These are phyloP conservation scores for Plantago major DNA, from an alignment of 257 asterid genomes.

Conservation along the genomic window DNA sequence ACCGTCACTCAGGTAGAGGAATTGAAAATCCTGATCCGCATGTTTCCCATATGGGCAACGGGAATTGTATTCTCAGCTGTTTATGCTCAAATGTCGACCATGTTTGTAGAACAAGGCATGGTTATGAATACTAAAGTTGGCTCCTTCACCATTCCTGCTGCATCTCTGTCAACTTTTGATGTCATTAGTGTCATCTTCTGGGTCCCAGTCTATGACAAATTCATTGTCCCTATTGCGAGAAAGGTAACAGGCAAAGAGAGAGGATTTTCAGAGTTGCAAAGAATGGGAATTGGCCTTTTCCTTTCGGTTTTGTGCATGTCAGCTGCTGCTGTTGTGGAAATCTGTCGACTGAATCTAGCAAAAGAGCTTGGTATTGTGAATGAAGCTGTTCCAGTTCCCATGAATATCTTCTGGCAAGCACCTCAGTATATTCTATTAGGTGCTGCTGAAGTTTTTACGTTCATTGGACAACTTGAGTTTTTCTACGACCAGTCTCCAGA, in stretches of 20 bases:
- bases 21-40: slow-evolving; percentile 70
- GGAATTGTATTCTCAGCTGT: slow-evolving; percentile 88
- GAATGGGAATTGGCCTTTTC: slow-evolving; percentile 87
- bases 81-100: slow-evolving; percentile 81
- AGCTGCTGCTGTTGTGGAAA: slow-evolving; percentile 77
- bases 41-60: slow-evolving; percentile 95
- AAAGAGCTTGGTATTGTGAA: slow-evolving; percentile 43
- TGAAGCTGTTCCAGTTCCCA: slow-evolving; percentile 46
- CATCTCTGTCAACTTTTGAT: slow-evolving; percentile 78
- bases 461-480: slow-evolving; percentile 81
- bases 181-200: slow-evolving; percentile 77
- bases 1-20: slow-evolving; percentile 91
- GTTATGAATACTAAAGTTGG: slow-evolving; percentile 81
- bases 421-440: slow-evolving; percentile 78
- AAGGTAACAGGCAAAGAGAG: slow-evolving; percentile 60
- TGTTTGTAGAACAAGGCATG: slow-evolving; percentile 96
- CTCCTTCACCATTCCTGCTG: slow-evolving; percentile 83
- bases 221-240: slow-evolving; percentile 73
- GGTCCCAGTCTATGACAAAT: slow-evolving; percentile 77
- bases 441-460: slow-evolving; percentile 78
- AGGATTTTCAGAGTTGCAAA: slow-evolving; percentile 72
- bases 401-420: slow-evolving; percentile 68
- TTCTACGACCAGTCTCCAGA: slow-evolving; percentile 93
- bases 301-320: slow-evolving; percentile 70
- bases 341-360: slow-evolving; percentile 46